Percentiles rank a stretch among this genome's conserved stretches.
Evolutionary conservation across 345 rosid species (phyloP).

Genomic region (Arabidopsis suecica): DNA sequence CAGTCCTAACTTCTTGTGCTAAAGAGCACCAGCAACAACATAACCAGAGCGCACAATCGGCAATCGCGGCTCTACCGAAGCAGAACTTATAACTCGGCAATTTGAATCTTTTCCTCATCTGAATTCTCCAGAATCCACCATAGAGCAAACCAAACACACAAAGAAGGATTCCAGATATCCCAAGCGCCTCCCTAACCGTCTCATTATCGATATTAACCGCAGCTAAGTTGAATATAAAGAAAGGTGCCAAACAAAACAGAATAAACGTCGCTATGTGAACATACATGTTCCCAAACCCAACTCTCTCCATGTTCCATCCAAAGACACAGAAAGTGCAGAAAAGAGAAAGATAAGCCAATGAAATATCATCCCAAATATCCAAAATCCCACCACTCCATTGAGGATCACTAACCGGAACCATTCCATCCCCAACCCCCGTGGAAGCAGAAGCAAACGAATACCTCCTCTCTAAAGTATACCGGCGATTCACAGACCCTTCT

Average conservation of each 20-base stretch:
- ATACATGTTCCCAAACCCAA: conserved; percentile 95
- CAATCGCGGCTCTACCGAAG: conserved; percentile 54
- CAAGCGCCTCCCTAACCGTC: conserved; percentile 62
- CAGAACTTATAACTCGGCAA: conserved; percentile 81
- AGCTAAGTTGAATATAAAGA: conserved; percentile 90
- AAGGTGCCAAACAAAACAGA: conserved; percentile 89
- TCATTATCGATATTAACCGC: conserved; percentile 78
- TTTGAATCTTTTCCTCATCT: conserved; percentile 83
- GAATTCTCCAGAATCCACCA: conserved; percentile 98
- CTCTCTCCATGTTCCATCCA: conserved; percentile 98
- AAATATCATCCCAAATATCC: conserved; percentile 88
- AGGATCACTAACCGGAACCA: conserved; percentile 57
- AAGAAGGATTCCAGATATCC: conserved; percentile 72
- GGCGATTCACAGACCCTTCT: conserved; percentile 42
- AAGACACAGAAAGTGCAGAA: conserved; percentile 89
- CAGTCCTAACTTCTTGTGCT: conserved; percentile 92
- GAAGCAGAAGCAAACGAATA: conserved; percentile 65
- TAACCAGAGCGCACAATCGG: conserved; percentile 84
- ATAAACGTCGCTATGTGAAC: conserved; percentile 89
- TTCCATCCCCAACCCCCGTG: conserved; percentile 43
- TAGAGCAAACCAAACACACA: conserved; percentile 84
- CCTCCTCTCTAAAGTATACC: conserved; percentile 57
- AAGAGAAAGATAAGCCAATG: conserved; percentile 80
- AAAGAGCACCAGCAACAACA: conserved; percentile 94
- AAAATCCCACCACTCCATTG: conserved; percentile 88